Conservation (phyloP, 1,139 yeast species). For the Hyphopichia fennica region DNA sequence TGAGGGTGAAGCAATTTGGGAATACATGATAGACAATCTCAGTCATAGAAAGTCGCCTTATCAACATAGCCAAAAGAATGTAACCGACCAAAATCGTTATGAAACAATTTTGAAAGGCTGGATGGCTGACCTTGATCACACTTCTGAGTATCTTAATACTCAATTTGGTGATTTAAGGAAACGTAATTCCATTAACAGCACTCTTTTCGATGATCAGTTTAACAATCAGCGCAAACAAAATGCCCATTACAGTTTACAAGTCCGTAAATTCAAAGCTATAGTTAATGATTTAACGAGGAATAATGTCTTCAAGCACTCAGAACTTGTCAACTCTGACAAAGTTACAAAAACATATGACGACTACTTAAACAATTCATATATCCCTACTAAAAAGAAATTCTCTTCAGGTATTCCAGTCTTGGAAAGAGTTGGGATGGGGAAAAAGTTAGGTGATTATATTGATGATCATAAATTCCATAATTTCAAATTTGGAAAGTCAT, state of each 20-base stretch:
- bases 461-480: constrained; percentile 17
- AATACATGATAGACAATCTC: constrained; percentile 16
- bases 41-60: constrained; percentile 6
- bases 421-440: constrained; percentile 32
- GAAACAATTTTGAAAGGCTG: constrained; percentile 16
- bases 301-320: constrained; percentile 34
- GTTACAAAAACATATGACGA: constrained; percentile 5
- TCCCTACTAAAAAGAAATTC: constrained; percentile 5
- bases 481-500: constrained; percentile 33
- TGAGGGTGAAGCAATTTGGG: constrained; percentile 39
- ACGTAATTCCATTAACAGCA: not conserved
- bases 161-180: not conserved
- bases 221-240: constrained; percentile 26
- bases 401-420: constrained; percentile 21
- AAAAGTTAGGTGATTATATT: constrained; percentile 33
- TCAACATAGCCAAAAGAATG: too few species aligned
- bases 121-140: constrained; percentile 15
- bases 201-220: constrained; percentile 14
- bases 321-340: constrained; percentile 22
- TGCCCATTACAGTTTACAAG: constrained; percentile 19
- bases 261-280: constrained; percentile 16
- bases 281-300: constrained; percentile 15
- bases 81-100: not conserved
- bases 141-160: not conserved
- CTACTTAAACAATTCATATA: constrained; percentile 5